Base-by-base conservation (phyloP, 148 eudicot species). In the Cornus suecica region DNA sequence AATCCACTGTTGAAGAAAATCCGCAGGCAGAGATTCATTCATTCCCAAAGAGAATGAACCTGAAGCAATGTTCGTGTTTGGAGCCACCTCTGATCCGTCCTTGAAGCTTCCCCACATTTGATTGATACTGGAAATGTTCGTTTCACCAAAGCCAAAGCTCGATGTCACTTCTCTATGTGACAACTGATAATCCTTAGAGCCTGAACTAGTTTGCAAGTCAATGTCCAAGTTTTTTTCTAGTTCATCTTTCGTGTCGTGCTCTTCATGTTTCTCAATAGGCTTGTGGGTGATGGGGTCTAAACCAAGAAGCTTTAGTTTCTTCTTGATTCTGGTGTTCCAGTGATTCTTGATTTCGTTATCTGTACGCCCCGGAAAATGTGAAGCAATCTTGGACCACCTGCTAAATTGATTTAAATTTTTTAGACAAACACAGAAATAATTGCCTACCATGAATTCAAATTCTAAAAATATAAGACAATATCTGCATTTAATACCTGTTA, bases 361-460 rank as follows among this genome's bases (percentile, higher is more conserved):
- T 18, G 89, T 86, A 2, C 89, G 65, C 0, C 89, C 89, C 23
- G 89, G 89, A 69, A 86, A 79, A 71, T 83, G 83, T 18, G 89
- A 72, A 26, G 89, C 87, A 31, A 86, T 86, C 72, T 86, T 86
- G 20, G 87, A 86, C 89, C 89, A 86, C 85, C 89, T 86, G 60
- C 3, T 13, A 72, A 27, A 68, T n/a, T n/a, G 25, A 31, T 61
- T 58, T 58, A 1, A 4, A 5, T 18, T 58, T 18, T 58, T 58
- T 18, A 45, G 4, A 16, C 20, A 13, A 48, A 11, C 51, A 45
- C 4, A 48, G 54, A 48, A 48, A 48, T 16, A 11, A 16, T 48
- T 4, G 3, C 7, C 42, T 4, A 37, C 7, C 4, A 37, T 37
- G 9, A 37, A 48, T 48, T 48, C 25, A 7, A 58, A 58, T 28